Conservation (phyloP, 768 basidiomycete genomes). For the Brasilioporus rufonigricans region DNA sequence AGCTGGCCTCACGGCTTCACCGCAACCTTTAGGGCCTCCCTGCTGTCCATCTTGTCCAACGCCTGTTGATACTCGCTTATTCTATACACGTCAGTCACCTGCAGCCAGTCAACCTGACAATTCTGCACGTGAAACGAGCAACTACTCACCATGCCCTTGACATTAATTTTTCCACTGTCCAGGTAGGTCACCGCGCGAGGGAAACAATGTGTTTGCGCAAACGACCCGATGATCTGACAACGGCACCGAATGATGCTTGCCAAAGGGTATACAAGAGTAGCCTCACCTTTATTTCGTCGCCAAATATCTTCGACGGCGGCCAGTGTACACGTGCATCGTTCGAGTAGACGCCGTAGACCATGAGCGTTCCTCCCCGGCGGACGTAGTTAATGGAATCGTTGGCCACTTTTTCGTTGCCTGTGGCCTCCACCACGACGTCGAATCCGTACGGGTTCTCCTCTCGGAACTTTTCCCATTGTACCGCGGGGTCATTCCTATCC, state of each 20-base stretch:
- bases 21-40: constrained; percentile 53
- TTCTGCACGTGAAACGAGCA: not conserved
- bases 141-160: constrained; percentile 63
- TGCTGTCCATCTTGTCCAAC: constrained; percentile 66
- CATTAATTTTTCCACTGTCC: constrained; percentile 75
- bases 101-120: not conserved
- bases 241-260: not conserved
- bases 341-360: constrained; percentile 86
- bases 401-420: constrained; percentile 76
- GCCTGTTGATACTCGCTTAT: constrained; percentile 66
- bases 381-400: constrained; percentile 86
- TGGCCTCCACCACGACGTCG: constrained; percentile 74
- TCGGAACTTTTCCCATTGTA: constrained; percentile 75
- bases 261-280: not conserved
- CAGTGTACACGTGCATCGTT: constrained; percentile 77
- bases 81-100: constrained; percentile 52
- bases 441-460: constrained; percentile 80
- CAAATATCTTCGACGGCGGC: constrained; percentile 76
- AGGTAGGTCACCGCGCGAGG: constrained; percentile 83
- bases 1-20: constrained; percentile 44
- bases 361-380: constrained; percentile 70
- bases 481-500: constrained; percentile 63
- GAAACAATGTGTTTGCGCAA: constrained; percentile 84
- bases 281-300: too few relatives aligned
- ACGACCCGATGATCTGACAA: constrained; percentile 76